Base-by-base conservation (phyloP, 352 stramenopile species). In the Thraustochytrium sp. region DNA sequence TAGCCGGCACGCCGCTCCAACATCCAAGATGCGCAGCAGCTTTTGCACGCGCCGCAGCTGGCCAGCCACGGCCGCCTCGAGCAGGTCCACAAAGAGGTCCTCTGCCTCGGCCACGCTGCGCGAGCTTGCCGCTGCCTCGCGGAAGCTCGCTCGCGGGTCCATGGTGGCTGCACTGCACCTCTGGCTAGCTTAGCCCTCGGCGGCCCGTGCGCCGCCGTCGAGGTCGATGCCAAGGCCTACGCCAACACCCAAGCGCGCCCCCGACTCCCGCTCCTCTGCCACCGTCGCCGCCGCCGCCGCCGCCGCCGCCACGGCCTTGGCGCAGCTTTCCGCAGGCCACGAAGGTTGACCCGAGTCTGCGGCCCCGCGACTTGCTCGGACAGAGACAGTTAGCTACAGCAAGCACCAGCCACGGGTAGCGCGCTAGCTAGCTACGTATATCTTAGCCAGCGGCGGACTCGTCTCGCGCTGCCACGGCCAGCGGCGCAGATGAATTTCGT, bases 81-180 rank as follows among this genome's bases (percentile, higher is more conserved):
- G 16, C 16, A 75, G 62, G 38, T 75, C 62, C n/a, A 75, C 38
- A 26, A 75, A 75, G n/a, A 75, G 16, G 11, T 75, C 62, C 16
- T 16, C 5, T 16, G 42, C 5, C 42, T 16, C 42, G 42, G 5
- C 42, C 42, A 16, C 5, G 42, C 42, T 49, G 42, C 42, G 5
- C 42, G 42, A 16, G 42, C 42, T 49, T 49, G 42, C 42, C 5
- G 5, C 5, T 16, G 42, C 42, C 42, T 5, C 42, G 5, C 16
- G 42, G 42, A 5, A 16, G 42, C 42, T 5, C 42, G n/a, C 42
- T 5, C 42, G 42, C 42, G 5, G 5, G 42, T 49, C 5, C 5
- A 5, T 5, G 42, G 16, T 5, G 16, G 42, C 42, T 49, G 5
- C 16, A 16, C 42, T 49, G 42, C 42, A 16, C 42, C 16, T 5